Percentiles rank a stretch among this genome's conserved stretches.
Conservation (phyloP, 148 eudicot species). For the Rhododendron kiyosumense region DNA sequence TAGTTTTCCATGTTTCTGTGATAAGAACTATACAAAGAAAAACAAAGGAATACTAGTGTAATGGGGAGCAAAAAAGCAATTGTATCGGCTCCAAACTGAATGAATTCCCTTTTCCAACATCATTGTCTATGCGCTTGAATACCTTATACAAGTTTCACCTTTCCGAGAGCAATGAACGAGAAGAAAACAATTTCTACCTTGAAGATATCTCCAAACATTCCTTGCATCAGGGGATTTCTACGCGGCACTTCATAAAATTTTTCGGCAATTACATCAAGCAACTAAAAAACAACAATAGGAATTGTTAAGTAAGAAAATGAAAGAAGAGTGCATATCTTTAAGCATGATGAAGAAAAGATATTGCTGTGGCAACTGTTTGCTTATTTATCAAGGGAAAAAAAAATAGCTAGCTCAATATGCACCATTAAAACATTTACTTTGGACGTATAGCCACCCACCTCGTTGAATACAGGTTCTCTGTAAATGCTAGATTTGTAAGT, state of each 20-base stretch:
- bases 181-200: slow-evolving; percentile 39
- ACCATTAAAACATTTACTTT: not conserved
- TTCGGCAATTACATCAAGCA: slow-evolving; percentile 81
- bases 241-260: slow-evolving; percentile 79
- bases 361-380: not conserved
- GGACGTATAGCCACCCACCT: slow-evolving; percentile 36
- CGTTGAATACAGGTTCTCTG: slow-evolving; percentile 64
- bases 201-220: slow-evolving; percentile 88
- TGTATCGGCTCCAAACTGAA: not conserved
- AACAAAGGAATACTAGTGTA: no score
- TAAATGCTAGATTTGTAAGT: slow-evolving; percentile 60
- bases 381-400: not conserved
- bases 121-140: not conserved
- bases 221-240: slow-evolving; percentile 64
- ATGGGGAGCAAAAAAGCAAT: not conserved
- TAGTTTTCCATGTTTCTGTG: not conserved
- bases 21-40: not conserved
- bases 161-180: not conserved
- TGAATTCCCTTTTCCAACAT: not conserved
- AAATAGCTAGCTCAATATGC: not conserved
- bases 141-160: not conserved
- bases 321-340: not conserved
- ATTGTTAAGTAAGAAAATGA: slow-evolving; percentile 6
- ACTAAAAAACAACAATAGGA: slow-evolving; percentile 28
- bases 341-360: not conserved